A percentile compares a stretch with the other conserved stretches of the same genome.
These are phyloP conservation scores for Ananas comosus DNA, from an alignment of 176 grass and related monocot genomes.

Conservation along the genomic window DNA sequence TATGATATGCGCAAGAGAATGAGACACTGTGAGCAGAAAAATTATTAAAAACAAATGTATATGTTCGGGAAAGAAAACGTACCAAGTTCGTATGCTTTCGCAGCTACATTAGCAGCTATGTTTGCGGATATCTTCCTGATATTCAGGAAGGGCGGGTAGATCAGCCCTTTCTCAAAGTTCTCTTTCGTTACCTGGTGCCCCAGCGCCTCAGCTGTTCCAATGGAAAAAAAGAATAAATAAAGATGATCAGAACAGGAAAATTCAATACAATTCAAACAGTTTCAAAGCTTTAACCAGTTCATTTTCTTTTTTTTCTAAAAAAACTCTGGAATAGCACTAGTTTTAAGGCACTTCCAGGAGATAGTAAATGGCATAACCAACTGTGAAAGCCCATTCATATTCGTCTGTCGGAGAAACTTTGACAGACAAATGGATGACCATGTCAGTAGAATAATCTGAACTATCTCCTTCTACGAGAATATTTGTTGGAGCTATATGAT, in stretches of 20 bases:
- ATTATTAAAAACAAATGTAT: not conserved
- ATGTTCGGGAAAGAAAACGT: not conserved
- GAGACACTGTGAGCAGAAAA: not conserved
- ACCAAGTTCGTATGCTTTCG: conserved; percentile 87
- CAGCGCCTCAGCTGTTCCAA: conserved; percentile 55
- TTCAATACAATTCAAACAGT: not conserved
- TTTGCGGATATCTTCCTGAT: conserved; percentile 90
- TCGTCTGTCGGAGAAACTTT: too few relatives aligned
- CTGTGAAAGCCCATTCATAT: too few relatives aligned
- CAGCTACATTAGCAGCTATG: conserved; percentile 50
- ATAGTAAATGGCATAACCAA: too few relatives aligned
- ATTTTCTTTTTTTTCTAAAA: too few relatives aligned
- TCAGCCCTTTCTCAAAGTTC: conserved; percentile 69
- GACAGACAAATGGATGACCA: too few relatives aligned
- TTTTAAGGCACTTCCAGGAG: too few relatives aligned
- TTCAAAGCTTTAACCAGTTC: not conserved
- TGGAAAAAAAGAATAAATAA: conserved; percentile 3
- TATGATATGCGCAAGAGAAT: not conserved
- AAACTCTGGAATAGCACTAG: too few relatives aligned
- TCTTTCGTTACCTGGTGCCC: conserved; percentile 57
- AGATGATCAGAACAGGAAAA: conserved; percentile 11
- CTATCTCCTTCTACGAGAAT: too few relatives aligned
- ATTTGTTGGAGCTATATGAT: too few relatives aligned
- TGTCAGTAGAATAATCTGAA: too few relatives aligned
- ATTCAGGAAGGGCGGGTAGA: conserved; percentile 71